These are phyloP conservation scores for Penicillium silybi DNA, from an alignment of 495 filamentous ascomycete species.

Conservation along the genomic window DNA sequence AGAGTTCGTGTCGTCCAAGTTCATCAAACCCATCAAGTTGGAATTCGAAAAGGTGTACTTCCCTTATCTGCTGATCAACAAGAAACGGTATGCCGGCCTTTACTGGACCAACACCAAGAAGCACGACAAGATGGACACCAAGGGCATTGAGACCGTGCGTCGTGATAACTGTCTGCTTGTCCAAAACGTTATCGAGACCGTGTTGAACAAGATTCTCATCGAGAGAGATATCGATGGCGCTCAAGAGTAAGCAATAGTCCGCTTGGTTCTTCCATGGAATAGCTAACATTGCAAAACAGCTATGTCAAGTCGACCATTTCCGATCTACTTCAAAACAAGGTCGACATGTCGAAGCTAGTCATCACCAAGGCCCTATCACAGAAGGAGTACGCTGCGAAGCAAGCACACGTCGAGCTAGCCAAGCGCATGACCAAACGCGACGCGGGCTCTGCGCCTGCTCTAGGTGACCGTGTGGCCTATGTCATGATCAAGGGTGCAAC, in stretches of 20 bases:
- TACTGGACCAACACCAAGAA: constrained; percentile 96
- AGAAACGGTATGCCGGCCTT: constrained; percentile 96
- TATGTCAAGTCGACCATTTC: constrained; percentile 97
- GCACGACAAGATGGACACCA: constrained; percentile 99
- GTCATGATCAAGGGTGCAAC: constrained; percentile 92
- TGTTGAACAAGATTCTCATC: constrained; percentile 91
- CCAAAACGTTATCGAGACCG: constrained; percentile 96
- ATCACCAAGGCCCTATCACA: constrained; percentile 97
- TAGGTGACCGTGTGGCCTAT: constrained; percentile 96
- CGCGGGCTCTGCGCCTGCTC: constrained; percentile 85
- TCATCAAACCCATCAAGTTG: constrained; percentile 93
- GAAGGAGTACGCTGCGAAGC: constrained; percentile 74
- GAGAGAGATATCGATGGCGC: constrained; percentile 84
- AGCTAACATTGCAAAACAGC: constrained; percentile 43
- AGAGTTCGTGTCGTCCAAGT: constrained; percentile 81
- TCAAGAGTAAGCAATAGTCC: constrained; percentile 67
- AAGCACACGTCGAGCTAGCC: constrained; percentile 92
- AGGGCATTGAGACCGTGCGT: constrained; percentile 97
- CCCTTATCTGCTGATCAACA: constrained; percentile 98
- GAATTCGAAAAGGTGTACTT: constrained; percentile 99
- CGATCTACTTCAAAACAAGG: constrained; percentile 91
- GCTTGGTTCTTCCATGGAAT: neutral
- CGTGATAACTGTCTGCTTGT: constrained; percentile 95
- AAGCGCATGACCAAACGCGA: constrained; percentile 96
- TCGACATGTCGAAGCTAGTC: constrained; percentile 98